phyloP scores from a whole-genome alignment of 306 rosid species.

The Trifolium subterraneum region DNA sequence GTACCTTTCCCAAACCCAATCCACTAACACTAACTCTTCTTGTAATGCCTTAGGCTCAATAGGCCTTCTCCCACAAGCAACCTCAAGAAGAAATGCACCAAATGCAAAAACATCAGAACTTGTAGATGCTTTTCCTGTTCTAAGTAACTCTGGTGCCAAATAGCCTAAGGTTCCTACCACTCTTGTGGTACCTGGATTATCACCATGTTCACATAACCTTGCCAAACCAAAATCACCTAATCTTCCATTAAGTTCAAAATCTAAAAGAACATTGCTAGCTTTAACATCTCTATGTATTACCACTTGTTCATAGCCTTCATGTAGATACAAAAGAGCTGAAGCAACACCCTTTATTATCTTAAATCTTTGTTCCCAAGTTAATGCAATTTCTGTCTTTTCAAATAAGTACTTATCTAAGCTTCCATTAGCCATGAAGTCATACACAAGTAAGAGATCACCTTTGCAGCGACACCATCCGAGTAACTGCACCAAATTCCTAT shows the following conservation, averaged over 20 bases:
- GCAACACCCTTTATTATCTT: conserved; percentile 75
- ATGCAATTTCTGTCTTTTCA: conserved; percentile 49
- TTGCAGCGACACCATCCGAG: neutral
- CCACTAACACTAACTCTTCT: conserved; percentile 71
- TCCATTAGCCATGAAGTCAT: neutral
- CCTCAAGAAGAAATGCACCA: conserved; percentile 69
- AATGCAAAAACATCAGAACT: conserved; percentile 48
- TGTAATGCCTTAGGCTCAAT: conserved; percentile 62
- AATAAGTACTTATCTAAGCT: conserved; percentile 45
- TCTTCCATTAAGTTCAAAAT: neutral
- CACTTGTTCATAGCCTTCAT: conserved; percentile 60
- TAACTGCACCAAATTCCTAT: neutral
- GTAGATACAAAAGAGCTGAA: conserved; percentile 72
- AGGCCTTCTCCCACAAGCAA: conserved; percentile 65
- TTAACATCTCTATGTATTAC: neutral
- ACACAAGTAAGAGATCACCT: neutral
- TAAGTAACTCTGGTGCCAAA: neutral
- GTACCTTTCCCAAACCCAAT: conserved; percentile 76
- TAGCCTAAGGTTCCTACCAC: neutral
- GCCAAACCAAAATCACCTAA: conserved; percentile 1
- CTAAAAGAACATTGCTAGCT: neutral
- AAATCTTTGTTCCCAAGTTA: conserved; percentile 76
- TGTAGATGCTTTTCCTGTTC: neutral
- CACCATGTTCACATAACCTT: neutral
- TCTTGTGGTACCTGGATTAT: neutral